phyloP scores from a whole-genome alignment of 768 basidiomycete species.

The Leucocoprinus leucothites region DNA sequence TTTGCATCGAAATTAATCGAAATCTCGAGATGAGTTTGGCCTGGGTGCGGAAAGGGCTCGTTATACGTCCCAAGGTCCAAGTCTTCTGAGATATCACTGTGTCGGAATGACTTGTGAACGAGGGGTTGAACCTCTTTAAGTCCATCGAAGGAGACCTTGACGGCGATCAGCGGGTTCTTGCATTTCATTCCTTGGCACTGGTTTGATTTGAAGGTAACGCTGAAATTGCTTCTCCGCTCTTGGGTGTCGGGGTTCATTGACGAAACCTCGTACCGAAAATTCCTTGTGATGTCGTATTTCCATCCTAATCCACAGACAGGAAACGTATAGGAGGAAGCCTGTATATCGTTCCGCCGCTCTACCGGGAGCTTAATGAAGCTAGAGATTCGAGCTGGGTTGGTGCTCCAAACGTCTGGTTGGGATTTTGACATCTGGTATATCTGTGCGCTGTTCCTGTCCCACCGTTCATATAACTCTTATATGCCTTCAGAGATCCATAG shows the following conservation, averaged over 20 bases:
- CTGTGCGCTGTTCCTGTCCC: too few relatives aligned
- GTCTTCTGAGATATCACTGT: background rate
- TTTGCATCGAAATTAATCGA: background rate
- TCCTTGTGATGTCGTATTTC: background rate
- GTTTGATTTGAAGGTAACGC: background rate
- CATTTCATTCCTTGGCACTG: background rate
- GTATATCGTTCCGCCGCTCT: background rate
- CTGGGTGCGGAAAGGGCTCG: background rate
- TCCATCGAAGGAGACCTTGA: background rate
- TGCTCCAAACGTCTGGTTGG: background rate
- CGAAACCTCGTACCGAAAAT: background rate
- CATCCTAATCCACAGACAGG: constrained; percentile 5
- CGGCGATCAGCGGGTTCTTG: background rate
- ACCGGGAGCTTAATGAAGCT: background rate
- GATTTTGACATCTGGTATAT: background rate
- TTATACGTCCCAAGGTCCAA: background rate
- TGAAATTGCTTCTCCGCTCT: background rate
- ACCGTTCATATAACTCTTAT: too few relatives aligned
- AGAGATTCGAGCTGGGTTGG: background rate
- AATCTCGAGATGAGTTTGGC: background rate
- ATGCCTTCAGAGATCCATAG: too few relatives aligned
- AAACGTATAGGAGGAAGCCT: background rate
- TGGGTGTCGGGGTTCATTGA: background rate
- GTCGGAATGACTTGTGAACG: too few relatives aligned
- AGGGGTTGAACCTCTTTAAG: too few relatives aligned